Conservation (phyloP, 176 grass and related monocot genomes). For the Chloris gayana region DNA sequence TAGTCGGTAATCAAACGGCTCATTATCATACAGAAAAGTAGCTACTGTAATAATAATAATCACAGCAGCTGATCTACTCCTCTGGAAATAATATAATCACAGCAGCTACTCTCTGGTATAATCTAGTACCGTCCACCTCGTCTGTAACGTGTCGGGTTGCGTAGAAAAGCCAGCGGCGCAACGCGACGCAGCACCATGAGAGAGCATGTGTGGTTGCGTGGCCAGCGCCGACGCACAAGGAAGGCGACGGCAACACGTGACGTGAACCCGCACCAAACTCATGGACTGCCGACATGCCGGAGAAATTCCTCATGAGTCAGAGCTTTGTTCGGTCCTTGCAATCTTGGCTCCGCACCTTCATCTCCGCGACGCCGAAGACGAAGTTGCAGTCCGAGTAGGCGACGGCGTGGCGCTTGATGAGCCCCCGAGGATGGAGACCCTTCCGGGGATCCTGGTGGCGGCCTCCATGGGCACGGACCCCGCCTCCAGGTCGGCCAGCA, state of each 20-base stretch:
- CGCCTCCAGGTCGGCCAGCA: slow-evolving; percentile 42
- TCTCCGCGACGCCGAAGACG: background rate
- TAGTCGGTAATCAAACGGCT: too few species aligned
- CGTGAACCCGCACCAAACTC: background rate
- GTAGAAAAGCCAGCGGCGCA: background rate
- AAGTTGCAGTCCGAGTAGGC: slow-evolving; percentile 40
- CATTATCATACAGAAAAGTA: background rate
- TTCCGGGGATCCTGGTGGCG: slow-evolving; percentile 52
- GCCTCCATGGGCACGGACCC: slow-evolving; percentile 47
- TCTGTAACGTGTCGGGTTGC: background rate
- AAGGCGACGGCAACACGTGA: background rate
- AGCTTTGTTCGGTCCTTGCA: slow-evolving; percentile 13
- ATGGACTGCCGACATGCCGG: too few species aligned
- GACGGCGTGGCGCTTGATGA: slow-evolving; percentile 68
- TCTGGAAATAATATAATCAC: too few species aligned
- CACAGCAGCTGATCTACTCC: background rate
- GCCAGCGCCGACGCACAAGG: background rate
- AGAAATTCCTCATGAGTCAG: background rate
- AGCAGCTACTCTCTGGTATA: background rate
- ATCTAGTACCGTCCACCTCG: background rate
- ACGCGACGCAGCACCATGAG: background rate
- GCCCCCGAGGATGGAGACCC: slow-evolving; percentile 61
- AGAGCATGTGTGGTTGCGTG: background rate
- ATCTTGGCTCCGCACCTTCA: background rate
- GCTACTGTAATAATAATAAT: background rate